phyloP scores from a whole-genome alignment of 768 basidiomycete genomes.

The Lenzites betulinus region DNA sequence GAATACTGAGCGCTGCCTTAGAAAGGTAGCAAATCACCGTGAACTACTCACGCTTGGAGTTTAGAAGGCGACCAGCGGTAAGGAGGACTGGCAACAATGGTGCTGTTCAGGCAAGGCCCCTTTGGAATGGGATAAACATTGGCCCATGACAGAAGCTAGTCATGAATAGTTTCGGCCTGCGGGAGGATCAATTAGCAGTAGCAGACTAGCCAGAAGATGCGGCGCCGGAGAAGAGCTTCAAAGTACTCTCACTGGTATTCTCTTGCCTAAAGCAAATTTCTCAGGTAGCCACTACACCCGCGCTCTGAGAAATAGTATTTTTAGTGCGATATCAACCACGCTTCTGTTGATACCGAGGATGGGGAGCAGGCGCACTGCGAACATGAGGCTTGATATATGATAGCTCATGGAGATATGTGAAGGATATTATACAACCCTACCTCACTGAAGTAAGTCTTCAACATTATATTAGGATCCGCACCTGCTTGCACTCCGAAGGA shows the following conservation, averaged over 20 bases:
- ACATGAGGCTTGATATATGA: too few relatives aligned
- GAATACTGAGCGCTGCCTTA: neutral
- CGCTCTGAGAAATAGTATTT: too few relatives aligned
- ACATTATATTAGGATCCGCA: too few relatives aligned
- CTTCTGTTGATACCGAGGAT: too few relatives aligned
- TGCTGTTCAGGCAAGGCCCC: neutral
- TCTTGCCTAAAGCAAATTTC: neutral
- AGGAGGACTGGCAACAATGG: neutral
- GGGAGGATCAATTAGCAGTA: constrained; percentile 11
- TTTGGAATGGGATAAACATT: neutral
- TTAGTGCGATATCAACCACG: too few relatives aligned
- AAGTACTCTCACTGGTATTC: neutral
- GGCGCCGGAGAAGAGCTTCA: neutral
- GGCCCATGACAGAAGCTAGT: constrained; percentile 9
- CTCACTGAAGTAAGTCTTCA: too few relatives aligned
- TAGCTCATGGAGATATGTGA: too few relatives aligned
- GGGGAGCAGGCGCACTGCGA: too few relatives aligned
- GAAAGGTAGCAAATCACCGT: neutral
- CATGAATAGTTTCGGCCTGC: constrained; percentile 7
- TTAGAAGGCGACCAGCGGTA: neutral
- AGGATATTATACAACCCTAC: too few relatives aligned
- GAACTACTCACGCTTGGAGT: neutral
- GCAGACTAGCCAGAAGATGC: constrained; percentile 3
- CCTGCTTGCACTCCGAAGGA: too few relatives aligned
- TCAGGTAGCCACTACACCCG: too few relatives aligned